Evolutionary conservation across 129 eudicot species (phyloP).

Genomic region (Gnaphalium uliginosum): DNA sequence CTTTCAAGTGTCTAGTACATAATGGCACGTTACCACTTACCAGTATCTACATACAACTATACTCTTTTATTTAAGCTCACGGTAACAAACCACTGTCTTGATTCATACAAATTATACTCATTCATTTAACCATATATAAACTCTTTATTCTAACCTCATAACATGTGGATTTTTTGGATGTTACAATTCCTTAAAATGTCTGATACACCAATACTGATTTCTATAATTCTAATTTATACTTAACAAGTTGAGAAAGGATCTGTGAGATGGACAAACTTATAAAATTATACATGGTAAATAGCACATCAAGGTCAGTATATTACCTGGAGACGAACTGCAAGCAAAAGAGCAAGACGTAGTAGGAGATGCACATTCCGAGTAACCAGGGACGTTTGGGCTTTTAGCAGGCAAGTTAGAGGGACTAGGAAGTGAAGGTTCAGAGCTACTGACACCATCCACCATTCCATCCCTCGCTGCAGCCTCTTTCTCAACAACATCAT

Average conservation of each 20-base stretch:
- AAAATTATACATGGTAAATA: neutral
- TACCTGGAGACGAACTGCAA: constrained; percentile 91
- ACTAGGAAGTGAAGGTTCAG: constrained; percentile 45
- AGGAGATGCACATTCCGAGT: constrained; percentile 74
- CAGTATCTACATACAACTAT: neutral
- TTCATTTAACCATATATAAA: neutral
- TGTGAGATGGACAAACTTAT: neutral
- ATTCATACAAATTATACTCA: neutral
- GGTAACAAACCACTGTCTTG: neutral
- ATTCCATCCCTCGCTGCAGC: constrained; percentile 33
- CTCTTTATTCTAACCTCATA: neutral
- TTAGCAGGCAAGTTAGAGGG: constrained; percentile 37
- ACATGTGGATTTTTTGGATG: neutral
- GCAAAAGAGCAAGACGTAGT: constrained; percentile 89
- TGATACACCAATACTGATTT: neutral
- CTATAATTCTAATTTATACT: neutral
- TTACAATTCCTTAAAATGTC: neutral
- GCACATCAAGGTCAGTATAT: neutral
- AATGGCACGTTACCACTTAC: neutral
- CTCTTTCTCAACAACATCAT: constrained; percentile 55
- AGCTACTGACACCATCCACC: constrained; percentile 30
- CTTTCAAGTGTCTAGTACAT: neutral
- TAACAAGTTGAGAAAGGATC: neutral
- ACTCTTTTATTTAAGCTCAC: neutral
- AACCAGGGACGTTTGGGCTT: constrained; percentile 57